These are phyloP conservation scores for Podaxis sp. DNA, from an alignment of 768 basidiomycete genomes.

Conservation along the genomic window DNA sequence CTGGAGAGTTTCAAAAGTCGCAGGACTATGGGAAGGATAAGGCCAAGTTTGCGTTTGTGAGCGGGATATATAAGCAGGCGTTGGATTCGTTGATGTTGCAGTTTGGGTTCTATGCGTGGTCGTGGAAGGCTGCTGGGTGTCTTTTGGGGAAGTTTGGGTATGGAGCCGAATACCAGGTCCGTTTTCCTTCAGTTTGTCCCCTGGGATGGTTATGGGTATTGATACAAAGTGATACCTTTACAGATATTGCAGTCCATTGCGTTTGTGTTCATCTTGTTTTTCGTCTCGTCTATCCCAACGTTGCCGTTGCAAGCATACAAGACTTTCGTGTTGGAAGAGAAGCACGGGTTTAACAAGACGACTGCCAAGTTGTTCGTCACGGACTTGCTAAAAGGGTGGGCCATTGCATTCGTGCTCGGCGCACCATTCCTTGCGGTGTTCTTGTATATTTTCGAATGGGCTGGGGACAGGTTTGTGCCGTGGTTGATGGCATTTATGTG, in stretches of 20 bases:
- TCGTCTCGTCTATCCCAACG: slow-evolving; percentile 61
- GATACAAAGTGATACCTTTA: background rate
- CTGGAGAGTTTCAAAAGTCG: slow-evolving; percentile 78
- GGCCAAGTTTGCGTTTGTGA: slow-evolving; percentile 73
- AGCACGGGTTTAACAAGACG: slow-evolving; percentile 97
- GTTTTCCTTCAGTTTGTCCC: slow-evolving; percentile 17
- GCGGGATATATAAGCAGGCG: slow-evolving; percentile 68
- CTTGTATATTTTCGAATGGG: slow-evolving; percentile 88
- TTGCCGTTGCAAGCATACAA: slow-evolving; percentile 79
- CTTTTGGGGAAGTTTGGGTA: slow-evolving; percentile 54
- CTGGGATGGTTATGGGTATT: background rate
- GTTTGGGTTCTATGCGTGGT: slow-evolving; percentile 77
- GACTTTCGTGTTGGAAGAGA: slow-evolving; percentile 92
- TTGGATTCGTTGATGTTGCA: slow-evolving; percentile 69
- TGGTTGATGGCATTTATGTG: slow-evolving; percentile 94
- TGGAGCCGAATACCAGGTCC: slow-evolving; percentile 68
- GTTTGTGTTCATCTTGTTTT: slow-evolving; percentile 65
- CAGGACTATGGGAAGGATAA: slow-evolving; percentile 92
- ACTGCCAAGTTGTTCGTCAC: slow-evolving; percentile 69
- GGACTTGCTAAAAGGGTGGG: slow-evolving; percentile 81
- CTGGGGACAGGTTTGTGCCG: slow-evolving; percentile 87
- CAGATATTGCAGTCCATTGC: slow-evolving; percentile 84
- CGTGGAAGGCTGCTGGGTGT: slow-evolving; percentile 64
- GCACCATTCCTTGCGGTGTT: slow-evolving; percentile 85
- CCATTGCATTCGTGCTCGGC: slow-evolving; percentile 65